Conservation (phyloP, 2,329 filamentous ascomycete genomes). For the Aspergillus brunneoviolaceus region DNA sequence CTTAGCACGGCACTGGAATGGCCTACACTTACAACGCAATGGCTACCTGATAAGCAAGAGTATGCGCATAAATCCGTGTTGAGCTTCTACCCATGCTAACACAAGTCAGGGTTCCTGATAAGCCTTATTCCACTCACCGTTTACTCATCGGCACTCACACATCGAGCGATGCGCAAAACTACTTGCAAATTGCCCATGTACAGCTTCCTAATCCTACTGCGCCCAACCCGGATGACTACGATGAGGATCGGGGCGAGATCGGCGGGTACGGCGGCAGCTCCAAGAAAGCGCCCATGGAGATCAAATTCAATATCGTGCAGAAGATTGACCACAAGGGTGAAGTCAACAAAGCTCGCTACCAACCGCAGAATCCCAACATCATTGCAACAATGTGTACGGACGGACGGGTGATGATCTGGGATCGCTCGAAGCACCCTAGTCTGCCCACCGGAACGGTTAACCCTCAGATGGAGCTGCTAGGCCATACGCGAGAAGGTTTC, state of each 20-base stretch:
- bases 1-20: slow-evolving; percentile 92
- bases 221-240: slow-evolving; percentile 78
- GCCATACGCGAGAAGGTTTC: slow-evolving; percentile 87
- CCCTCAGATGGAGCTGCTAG: slow-evolving; percentile 79
- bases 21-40: slow-evolving; percentile 96
- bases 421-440: slow-evolving; percentile 88
- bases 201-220: slow-evolving; percentile 78
- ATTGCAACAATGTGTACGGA: slow-evolving; percentile 91
- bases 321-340: slow-evolving; percentile 95
- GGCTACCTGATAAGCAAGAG: slow-evolving; percentile 93
- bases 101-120: slow-evolving; percentile 65
- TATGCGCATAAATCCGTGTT: slow-evolving; percentile 34
- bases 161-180: slow-evolving; percentile 79
- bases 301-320: slow-evolving; percentile 90
- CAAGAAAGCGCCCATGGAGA: slow-evolving; percentile 65
- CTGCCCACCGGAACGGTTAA: slow-evolving; percentile 72
- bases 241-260: slow-evolving; percentile 88
- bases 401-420: slow-evolving; percentile 86
- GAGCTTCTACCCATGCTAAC: slow-evolving; percentile 1
- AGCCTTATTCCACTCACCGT: slow-evolving; percentile 83
- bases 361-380: slow-evolving; percentile 94
- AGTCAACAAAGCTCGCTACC: slow-evolving; percentile 97
- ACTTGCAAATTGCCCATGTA: slow-evolving; percentile 90
- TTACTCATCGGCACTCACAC: slow-evolving; percentile 94
- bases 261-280: slow-evolving; percentile 78